Conservation (phyloP, 2,329 filamentous ascomycete species). For the Hypoxylon sp. region DNA sequence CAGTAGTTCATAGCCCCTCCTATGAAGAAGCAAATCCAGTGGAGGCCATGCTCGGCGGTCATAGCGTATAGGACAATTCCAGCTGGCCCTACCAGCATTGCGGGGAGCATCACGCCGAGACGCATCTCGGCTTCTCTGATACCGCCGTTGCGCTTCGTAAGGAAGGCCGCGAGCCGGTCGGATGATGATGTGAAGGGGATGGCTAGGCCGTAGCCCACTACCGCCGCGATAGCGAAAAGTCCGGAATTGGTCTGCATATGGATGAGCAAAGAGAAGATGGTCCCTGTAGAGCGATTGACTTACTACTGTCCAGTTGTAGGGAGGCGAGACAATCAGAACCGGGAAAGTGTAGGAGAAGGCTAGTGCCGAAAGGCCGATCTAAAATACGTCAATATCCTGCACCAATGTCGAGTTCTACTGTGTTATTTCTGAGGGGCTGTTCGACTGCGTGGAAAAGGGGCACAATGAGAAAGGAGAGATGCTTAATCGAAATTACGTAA, state of each 20-base stretch:
- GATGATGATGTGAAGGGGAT: constrained; percentile 49
- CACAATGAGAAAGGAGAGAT: no score
- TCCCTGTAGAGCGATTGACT: constrained; percentile 16
- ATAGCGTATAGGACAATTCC: constrained; percentile 51
- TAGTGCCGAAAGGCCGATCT: constrained; percentile 55
- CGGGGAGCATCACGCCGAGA: constrained; percentile 48
- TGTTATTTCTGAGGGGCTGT: constrained; percentile 1
- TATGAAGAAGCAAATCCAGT: constrained; percentile 58
- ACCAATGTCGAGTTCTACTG: neutral
- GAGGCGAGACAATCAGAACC: constrained; percentile 52
- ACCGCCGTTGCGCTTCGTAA: constrained; percentile 51
- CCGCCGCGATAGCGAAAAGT: constrained; percentile 47
- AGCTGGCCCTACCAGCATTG: constrained; percentile 48
- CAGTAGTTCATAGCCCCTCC: constrained; percentile 61
- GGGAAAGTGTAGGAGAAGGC: constrained; percentile 59
- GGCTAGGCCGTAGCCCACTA: constrained; percentile 51
- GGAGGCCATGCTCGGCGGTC: constrained; percentile 50
- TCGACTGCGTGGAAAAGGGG: no score
- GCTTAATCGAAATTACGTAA: no score
- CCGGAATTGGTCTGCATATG: constrained; percentile 43
- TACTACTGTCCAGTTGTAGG: constrained; percentile 55
- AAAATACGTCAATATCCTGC: constrained; percentile 6
- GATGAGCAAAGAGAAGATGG: neutral
- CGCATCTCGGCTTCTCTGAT: constrained; percentile 56
- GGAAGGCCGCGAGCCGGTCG: constrained; percentile 51